Base-by-base conservation (phyloP, 2,329 filamentous ascomycete species). In the Nigrograna mackinnonii region DNA sequence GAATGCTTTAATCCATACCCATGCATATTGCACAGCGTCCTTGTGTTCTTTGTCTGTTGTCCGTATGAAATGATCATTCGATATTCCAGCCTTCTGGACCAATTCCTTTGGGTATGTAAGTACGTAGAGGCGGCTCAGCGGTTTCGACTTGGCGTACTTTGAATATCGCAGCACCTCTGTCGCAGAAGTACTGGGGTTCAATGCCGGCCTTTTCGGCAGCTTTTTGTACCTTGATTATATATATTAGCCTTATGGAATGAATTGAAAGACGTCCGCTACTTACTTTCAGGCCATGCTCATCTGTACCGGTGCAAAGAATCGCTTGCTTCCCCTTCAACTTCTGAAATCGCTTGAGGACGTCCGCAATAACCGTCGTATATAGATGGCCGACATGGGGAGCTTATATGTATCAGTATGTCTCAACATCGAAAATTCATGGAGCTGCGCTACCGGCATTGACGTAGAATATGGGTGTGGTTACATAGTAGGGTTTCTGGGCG, bases 391-490 rank as follows among this genome's bases (percentile, higher is more conserved):
- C 83, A 74, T 99, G 94, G 37, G 94, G 94, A 34, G 89, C 91
- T 92, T 54, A 9, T 33, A 33, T 17, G 11, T 9, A 33, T 13
- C n/a, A n/a, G n/a, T n/a, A n/a, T n/a, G n/a, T n/a, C 18, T 33
- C 9, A 17, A 13, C 9, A 13, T 17, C 11, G 13, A 17, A 33
- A 33, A 17, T 17, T 33, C n/a, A 11, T 33, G 11, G 13, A 33
- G 9, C 18, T 33, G 16, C 16, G 31, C 11, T 33, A 91, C 89
- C 84, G 41, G 91, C 89, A 80, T 99, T 99, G 74, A 99, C 94
- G 70, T 99, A 99, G 76, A 97, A 99, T 44, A 99, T 99, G 2
- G 94, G 94, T 6, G 91, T 95, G 4, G 94, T 97, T 60, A 96
- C 79, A 76, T 97, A 99, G 75, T 86, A 96, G 6, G 92, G 91